These are phyloP conservation scores for Porcisia deanei DNA, from an alignment of 208 protist genomes.

Conservation along the genomic window DNA sequence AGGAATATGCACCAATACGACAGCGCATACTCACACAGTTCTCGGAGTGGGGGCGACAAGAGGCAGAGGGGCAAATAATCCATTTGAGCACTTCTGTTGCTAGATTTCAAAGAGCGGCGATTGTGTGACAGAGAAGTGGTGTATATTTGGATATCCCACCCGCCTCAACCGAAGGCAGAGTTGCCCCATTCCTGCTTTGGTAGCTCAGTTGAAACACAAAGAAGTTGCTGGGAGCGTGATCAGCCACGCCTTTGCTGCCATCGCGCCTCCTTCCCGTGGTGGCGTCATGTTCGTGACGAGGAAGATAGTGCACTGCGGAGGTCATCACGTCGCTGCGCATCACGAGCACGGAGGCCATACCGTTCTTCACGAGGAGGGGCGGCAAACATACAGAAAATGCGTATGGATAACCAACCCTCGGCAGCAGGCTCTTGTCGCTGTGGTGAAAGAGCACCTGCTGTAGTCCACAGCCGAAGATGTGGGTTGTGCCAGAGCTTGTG, in stretches of 20 bases:
- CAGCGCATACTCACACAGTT: neutral
- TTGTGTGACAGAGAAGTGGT: neutral
- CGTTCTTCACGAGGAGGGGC: conserved; percentile 18
- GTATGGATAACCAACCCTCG: conserved; percentile 32
- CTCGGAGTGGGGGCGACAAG: no score
- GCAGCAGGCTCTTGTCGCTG: conserved; percentile 36
- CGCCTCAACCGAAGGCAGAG: neutral
- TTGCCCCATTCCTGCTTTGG: neutral
- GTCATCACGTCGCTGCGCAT: conserved; percentile 23
- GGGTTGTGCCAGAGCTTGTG: conserved; percentile 49
- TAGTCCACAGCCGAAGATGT: conserved; percentile 44
- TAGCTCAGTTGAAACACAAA: conserved; percentile 31
- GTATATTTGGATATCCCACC: conserved; percentile 9
- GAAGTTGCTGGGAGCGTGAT: conserved; percentile 13
- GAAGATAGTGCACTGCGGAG: conserved; percentile 26
- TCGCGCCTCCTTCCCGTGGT: neutral
- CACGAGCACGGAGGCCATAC: conserved; percentile 14
- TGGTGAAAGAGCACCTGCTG: conserved; percentile 35
- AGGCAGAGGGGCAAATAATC: neutral
- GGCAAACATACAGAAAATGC: conserved; percentile 31
- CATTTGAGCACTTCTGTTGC: neutral
- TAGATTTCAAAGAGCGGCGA: neutral
- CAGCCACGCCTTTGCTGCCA: neutral
- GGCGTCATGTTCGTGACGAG: conserved; percentile 9
- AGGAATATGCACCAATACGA: neutral